These are phyloP conservation scores for Xylaria palmicola DNA, from an alignment of 495 filamentous ascomycete species.

Conservation along the genomic window DNA sequence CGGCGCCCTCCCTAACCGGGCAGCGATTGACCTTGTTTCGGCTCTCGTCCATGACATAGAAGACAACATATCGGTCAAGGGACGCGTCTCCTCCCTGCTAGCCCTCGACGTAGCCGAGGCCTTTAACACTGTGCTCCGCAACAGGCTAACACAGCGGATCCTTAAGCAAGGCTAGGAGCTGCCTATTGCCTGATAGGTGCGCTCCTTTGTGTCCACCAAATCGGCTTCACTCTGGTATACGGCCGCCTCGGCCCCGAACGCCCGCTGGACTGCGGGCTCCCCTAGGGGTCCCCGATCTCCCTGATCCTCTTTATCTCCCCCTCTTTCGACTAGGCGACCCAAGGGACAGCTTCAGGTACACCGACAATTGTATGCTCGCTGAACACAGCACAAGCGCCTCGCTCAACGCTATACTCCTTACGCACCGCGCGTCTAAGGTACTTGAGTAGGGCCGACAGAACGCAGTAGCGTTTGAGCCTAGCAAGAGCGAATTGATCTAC, in stretches of 20 bases:
- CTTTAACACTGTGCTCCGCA: neutral
- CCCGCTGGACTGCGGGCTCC: neutral
- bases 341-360: neutral
- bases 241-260: neutral
- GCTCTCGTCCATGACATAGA: neutral
- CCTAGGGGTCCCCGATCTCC: neutral
- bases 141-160: neutral
- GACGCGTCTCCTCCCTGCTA: neutral
- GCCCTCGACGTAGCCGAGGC: neutral
- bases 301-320: neutral
- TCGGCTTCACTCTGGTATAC: neutral
- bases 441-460: neutral
- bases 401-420: neutral
- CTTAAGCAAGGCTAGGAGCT: neutral
- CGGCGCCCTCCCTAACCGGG: neutral
- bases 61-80: neutral
- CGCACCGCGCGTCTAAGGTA: neutral
- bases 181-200: neutral
- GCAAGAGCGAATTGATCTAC: neutral
- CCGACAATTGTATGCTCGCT: neutral
- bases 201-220: neutral
- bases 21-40: neutral
- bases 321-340: neutral
- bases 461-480: neutral
- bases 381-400: neutral